phyloP scores from a whole-genome alignment of 2,329 filamentous ascomycete species.

The Orbilia oligospora region DNA sequence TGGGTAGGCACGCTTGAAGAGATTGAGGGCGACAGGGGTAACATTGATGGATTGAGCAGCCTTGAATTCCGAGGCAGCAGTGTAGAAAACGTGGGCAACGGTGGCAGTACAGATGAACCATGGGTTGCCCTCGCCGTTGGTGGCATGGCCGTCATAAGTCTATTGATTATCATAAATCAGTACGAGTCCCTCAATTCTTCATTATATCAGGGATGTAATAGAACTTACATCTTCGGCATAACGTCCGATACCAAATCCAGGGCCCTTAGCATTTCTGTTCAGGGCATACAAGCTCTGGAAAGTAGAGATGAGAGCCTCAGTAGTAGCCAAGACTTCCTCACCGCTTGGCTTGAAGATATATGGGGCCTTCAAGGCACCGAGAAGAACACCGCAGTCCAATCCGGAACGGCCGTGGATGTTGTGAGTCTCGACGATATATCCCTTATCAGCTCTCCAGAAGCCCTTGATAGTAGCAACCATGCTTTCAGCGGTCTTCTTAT shows the following conservation, averaged over 20 bases:
- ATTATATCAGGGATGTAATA: slow-evolving; percentile 74
- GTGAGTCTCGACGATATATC: slow-evolving; percentile 79
- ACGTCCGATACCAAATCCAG: slow-evolving; percentile 76
- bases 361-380: slow-evolving; percentile 78
- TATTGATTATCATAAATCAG: slow-evolving; percentile 70
- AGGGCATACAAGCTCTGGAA: slow-evolving; percentile 80
- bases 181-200: not conserved
- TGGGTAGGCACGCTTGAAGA: slow-evolving; percentile 78
- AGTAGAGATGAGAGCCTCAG: slow-evolving; percentile 81
- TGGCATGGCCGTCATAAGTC: slow-evolving; percentile 77
- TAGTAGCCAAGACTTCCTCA: slow-evolving; percentile 77
- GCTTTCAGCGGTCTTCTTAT: slow-evolving; percentile 77
- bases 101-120: slow-evolving; percentile 85
- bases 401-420: slow-evolving; percentile 75
- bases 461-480: slow-evolving; percentile 80
- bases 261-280: slow-evolving; percentile 75
- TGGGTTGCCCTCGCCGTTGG: slow-evolving; percentile 73
- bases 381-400: slow-evolving; percentile 80
- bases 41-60: slow-evolving; percentile 76
- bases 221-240: slow-evolving; percentile 78
- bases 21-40: slow-evolving; percentile 76
- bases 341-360: slow-evolving; percentile 85
- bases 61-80: slow-evolving; percentile 81
- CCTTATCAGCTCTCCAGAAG: slow-evolving; percentile 77
- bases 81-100: slow-evolving; percentile 84